Percentiles rank a stretch among this genome's conserved stretches.
Conservation (phyloP, 164 flowering plant species). For the Nelumbo lutea region DNA sequence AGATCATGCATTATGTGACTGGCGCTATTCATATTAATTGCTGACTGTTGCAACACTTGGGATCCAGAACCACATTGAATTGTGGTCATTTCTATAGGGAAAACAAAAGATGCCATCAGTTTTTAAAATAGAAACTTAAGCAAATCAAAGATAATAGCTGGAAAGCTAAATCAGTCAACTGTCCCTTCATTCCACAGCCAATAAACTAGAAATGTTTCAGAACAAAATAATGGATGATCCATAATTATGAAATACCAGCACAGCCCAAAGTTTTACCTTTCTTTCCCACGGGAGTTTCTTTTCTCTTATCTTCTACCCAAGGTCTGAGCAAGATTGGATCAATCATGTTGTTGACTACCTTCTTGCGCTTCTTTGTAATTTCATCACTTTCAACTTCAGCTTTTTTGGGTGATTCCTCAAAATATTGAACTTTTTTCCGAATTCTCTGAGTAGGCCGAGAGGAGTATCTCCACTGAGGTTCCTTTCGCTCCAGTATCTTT, state of each 20-base stretch:
- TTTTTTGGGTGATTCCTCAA: conserved; percentile 19
- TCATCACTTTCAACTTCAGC: conserved; percentile 33
- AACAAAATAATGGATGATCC: not conserved
- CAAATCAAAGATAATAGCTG: not conserved
- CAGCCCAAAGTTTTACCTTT: conserved; percentile 25
- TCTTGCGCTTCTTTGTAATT: conserved; percentile 51
- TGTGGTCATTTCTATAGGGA: conserved; percentile 13
- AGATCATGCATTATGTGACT: not conserved
- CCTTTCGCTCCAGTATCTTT: conserved; percentile 52
- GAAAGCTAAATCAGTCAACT: not conserved
- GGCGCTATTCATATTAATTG: conserved; percentile 6
- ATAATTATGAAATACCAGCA: not conserved
- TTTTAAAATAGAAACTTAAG: not conserved
- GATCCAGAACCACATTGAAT: conserved; percentile 13
- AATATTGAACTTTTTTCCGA: conserved; percentile 55
- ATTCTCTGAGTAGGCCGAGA: conserved; percentile 40
- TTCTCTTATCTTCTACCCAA: conserved; percentile 26
- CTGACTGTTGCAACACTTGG: conserved; percentile 10
- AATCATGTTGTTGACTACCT: conserved; percentile 21
- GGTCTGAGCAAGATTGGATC: conserved; percentile 21
- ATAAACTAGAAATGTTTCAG: not conserved
- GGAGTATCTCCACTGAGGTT: conserved; percentile 59
- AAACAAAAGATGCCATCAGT: conserved; percentile 1
- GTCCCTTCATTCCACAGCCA: not conserved
- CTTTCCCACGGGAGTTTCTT: conserved; percentile 18